Evolutionary conservation across 2,329 filamentous ascomycete genomes (phyloP).

Genomic region (Emericellopsis atlantica): DNA sequence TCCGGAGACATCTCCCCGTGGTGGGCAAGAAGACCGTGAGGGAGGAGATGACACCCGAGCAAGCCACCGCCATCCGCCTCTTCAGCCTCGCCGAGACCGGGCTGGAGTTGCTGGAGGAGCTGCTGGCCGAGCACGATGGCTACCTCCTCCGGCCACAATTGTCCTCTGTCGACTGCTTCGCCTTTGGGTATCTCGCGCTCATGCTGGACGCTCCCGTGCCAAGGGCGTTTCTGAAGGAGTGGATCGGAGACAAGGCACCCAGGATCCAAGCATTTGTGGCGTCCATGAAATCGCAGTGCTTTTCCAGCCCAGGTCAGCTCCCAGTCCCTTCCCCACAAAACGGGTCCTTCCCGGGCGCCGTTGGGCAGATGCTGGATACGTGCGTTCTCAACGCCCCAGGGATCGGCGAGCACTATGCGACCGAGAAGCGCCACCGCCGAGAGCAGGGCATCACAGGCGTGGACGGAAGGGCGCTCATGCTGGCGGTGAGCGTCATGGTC

Average conservation of each 20-base stretch:
- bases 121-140: conserved; percentile 16
- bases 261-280: conserved; percentile 18
- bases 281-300: conserved; percentile 11
- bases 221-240: conserved; percentile 25
- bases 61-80: conserved; percentile 62
- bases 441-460: conserved; percentile 17
- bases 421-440: conserved; percentile 22
- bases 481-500: conserved; percentile 19
- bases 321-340: conserved; percentile 8
- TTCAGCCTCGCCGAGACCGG: conserved; percentile 60
- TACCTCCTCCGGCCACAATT: conserved; percentile 1
- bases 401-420: conserved; percentile 20
- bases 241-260: conserved; percentile 19
- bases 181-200: conserved; percentile 66
- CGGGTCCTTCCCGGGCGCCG: conserved; percentile 8
- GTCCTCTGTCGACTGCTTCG: conserved; percentile 58
- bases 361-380: conserved; percentile 18
- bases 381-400: conserved; percentile 20
- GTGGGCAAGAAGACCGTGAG: conserved; percentile 43
- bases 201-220: conserved; percentile 44
- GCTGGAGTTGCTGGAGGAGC: conserved; percentile 55
- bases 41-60: conserved; percentile 54
- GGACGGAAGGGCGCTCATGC: conserved; percentile 16
- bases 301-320: conserved; percentile 8
- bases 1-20: conserved; percentile 22